A percentile compares a stretch with the other conserved stretches of the same genome.
Evolutionary conservation across 78 protist genomes (phyloP).

Genomic region (Trichosphaerium sp.): DNA sequence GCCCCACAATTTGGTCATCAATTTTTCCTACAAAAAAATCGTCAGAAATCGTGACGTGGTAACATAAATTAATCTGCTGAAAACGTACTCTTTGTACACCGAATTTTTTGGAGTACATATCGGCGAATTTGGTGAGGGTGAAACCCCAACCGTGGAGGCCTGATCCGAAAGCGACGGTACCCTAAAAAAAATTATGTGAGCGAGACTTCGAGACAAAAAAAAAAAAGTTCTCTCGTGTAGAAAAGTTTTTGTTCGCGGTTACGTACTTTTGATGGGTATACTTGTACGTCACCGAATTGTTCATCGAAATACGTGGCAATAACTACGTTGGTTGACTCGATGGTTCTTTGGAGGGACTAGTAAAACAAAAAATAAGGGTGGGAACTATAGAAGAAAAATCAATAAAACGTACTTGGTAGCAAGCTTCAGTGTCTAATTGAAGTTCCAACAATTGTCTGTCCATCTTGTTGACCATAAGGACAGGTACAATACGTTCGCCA

Average conservation of each 20-base stretch:
- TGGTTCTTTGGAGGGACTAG: constrained; percentile 74
- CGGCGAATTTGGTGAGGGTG: constrained; percentile 89
- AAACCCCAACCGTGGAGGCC: constrained; percentile 99
- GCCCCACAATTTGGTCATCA: constrained; percentile 96
- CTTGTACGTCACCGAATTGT: constrained; percentile 83
- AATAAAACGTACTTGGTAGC: constrained; percentile 53
- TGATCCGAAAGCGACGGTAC: constrained; percentile 94
- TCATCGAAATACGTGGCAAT: constrained; percentile 82
- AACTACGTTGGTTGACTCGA: constrained; percentile 86
- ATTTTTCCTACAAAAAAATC: too few relatives aligned
- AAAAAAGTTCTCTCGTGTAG: too few relatives aligned
- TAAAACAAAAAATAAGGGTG: too few relatives aligned
- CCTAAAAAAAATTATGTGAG: too few relatives aligned
- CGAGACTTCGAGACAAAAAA: too few relatives aligned
- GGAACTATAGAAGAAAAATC: too few relatives aligned
- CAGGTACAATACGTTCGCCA: constrained; percentile 95
- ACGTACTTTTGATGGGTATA: constrained; percentile 65
- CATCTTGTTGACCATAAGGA: constrained; percentile 94
- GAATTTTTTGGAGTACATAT: constrained; percentile 72
- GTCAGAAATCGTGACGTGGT: too few relatives aligned
- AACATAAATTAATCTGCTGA: too few relatives aligned
- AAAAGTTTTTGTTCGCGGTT: too few relatives aligned
- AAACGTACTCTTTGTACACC: constrained; percentile 72
- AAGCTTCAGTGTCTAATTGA: constrained; percentile 87
- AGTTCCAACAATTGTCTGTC: constrained; percentile 96